Evolutionary conservation across 495 filamentous ascomycete species (phyloP).

Genomic region (Trichoderma reesei): DNA sequence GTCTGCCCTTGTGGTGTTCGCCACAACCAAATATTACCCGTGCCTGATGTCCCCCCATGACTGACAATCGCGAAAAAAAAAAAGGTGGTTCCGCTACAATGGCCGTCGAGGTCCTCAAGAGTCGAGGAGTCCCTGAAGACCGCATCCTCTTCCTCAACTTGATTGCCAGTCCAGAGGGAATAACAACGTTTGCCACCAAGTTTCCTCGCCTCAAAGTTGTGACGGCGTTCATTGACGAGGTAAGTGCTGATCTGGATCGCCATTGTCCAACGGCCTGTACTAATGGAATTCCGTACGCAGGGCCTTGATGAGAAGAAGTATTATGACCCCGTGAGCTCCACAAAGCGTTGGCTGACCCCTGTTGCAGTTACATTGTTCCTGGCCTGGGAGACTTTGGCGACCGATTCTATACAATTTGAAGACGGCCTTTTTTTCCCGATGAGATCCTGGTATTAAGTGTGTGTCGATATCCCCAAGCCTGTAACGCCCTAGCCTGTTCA

Average conservation of each 20-base stretch:
- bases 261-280: constrained; percentile 7
- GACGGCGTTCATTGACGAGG: constrained; percentile 90
- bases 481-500: not conserved
- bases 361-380: constrained; percentile 80
- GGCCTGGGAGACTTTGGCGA: constrained; percentile 96
- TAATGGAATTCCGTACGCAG: constrained; percentile 23
- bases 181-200: constrained; percentile 76
- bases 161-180: constrained; percentile 88
- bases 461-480: constrained; percentile 8
- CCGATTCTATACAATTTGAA: constrained; percentile 84
- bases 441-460: constrained; percentile 12
- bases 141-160: constrained; percentile 92
- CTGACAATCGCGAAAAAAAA: constrained; percentile 21
- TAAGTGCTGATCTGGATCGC: constrained; percentile 14
- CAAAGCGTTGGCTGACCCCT: constrained; percentile 17
- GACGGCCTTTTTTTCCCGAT: not conserved
- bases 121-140: constrained; percentile 85
- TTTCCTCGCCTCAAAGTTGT: constrained; percentile 91
- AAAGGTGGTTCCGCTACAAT: constrained; percentile 90
- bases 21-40: not conserved
- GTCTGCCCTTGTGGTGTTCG: not conserved
- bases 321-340: constrained; percentile 18
- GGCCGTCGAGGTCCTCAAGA: constrained; percentile 85
- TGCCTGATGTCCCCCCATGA: not conserved
- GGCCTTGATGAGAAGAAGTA: constrained; percentile 97